These are phyloP conservation scores for Striga asiatica DNA, from an alignment of 257 asterid species.

Conservation along the genomic window DNA sequence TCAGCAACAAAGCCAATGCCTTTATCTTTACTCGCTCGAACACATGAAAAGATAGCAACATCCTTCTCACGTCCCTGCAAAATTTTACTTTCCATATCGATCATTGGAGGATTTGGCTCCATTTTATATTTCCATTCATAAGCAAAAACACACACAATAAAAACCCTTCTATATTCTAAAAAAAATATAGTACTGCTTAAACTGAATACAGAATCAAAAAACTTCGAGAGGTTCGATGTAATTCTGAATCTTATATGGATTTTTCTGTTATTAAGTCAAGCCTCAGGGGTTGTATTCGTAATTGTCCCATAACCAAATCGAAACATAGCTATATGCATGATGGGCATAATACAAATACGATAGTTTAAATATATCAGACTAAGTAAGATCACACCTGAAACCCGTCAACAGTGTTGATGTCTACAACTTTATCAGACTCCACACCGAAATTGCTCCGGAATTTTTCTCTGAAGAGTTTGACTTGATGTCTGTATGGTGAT, in stretches of 20 bases:
- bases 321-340: not conserved
- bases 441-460: slow-evolving; percentile 59
- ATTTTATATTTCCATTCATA: not conserved
- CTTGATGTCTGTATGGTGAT: slow-evolving; percentile 81
- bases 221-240: not conserved
- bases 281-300: not conserved
- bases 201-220: not conserved
- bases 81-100: slow-evolving; percentile 1
- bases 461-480: slow-evolving; percentile 61
- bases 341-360: no score
- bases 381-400: slow-evolving; percentile 47
- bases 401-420: slow-evolving; percentile 92
- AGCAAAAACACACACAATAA: not conserved
- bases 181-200: not conserved
- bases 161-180: not conserved
- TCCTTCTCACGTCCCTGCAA: slow-evolving; percentile 95
- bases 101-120: not conserved
- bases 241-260: not conserved
- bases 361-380: not conserved
- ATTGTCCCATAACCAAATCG: not conserved
- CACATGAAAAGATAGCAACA: slow-evolving; percentile 93
- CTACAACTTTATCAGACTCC: slow-evolving; percentile 68
- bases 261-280: not conserved
- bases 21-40: slow-evolving; percentile 55
- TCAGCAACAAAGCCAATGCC: slow-evolving; percentile 89